phyloP scores from a whole-genome alignment of 116 monocot species.

The Dioscorea cayenensis region DNA sequence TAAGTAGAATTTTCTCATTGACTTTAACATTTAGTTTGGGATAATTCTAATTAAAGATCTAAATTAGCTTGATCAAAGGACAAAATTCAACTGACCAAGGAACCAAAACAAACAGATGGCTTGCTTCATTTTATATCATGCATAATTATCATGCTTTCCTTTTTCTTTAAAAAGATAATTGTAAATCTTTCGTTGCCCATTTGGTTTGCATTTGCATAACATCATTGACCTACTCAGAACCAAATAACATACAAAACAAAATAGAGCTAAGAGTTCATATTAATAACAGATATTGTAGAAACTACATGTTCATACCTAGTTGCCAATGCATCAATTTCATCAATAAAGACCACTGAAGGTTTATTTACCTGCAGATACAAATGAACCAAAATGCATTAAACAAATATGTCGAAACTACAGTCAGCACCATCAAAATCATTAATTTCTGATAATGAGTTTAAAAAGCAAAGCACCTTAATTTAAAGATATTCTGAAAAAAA shows the following conservation, averaged over 20 bases:
- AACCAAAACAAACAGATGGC: too few relatives aligned
- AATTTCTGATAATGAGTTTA: background rate
- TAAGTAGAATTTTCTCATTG: too few relatives aligned
- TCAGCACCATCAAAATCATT: background rate
- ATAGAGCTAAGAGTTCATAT: background rate
- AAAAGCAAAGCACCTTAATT: too few relatives aligned
- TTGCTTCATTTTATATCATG: too few relatives aligned
- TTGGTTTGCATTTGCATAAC: background rate
- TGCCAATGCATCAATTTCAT: conserved; percentile 90
- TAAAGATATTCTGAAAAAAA: too few relatives aligned
- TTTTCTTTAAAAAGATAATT: too few relatives aligned
- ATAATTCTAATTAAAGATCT: background rate
- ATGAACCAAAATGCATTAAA: background rate
- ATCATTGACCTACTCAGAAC: background rate
- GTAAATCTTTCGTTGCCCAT: background rate
- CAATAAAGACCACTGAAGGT: conserved; percentile 84
- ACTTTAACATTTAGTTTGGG: too few relatives aligned
- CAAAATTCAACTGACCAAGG: background rate
- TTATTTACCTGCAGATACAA: conserved; percentile 64
- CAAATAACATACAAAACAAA: background rate
- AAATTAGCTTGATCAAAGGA: background rate
- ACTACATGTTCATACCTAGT: conserved; percentile 41
- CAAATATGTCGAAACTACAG: background rate
- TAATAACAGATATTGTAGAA: background rate
- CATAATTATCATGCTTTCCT: too few relatives aligned